These are phyloP conservation scores for Cucurbita moschata DNA, from an alignment of 306 rosid species.

Conservation along the genomic window DNA sequence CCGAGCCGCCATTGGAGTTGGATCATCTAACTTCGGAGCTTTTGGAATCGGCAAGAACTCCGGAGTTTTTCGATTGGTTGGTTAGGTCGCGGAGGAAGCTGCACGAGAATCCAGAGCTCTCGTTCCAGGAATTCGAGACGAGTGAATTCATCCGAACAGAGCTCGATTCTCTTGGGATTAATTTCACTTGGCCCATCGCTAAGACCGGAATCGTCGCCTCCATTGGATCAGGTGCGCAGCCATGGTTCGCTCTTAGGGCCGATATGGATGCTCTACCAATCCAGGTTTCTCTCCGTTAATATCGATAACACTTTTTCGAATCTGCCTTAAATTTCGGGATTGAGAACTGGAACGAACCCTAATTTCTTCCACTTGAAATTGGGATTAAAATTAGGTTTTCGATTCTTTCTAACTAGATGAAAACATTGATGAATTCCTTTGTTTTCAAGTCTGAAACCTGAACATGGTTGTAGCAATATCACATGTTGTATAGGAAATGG, in stretches of 20 bases:
- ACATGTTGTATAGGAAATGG: conserved; percentile 32
- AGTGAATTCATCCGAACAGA: conserved; percentile 35
- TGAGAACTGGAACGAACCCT: not conserved
- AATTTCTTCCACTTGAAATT: not conserved
- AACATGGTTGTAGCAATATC: not conserved
- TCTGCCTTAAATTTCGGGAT: not conserved
- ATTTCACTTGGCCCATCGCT: conserved; percentile 40
- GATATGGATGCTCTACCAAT: conserved; percentile 55
- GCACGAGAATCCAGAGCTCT: conserved; percentile 53
- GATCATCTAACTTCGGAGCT: conserved; percentile 19
- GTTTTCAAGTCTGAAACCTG: not conserved
- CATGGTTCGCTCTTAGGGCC: conserved; percentile 46
- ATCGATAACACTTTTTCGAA: not conserved
- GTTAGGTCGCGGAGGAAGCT: conserved; percentile 26
- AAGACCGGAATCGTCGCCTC: conserved; percentile 41
- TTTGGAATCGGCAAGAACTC: conserved; percentile 25
- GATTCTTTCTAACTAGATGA: not conserved
- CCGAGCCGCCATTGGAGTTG: conserved; percentile 5
- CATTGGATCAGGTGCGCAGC: conserved; percentile 28
- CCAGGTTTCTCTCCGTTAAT: conserved; percentile 10
- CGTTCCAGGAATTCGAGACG: conserved; percentile 38
- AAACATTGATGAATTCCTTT: not conserved
- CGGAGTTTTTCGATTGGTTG: conserved; percentile 28
- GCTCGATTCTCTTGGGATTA: conserved; percentile 27
- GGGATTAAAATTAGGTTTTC: not conserved